phyloP scores from a whole-genome alignment of 2,329 filamentous ascomycete genomes.

The Aspergillus sp. region DNA sequence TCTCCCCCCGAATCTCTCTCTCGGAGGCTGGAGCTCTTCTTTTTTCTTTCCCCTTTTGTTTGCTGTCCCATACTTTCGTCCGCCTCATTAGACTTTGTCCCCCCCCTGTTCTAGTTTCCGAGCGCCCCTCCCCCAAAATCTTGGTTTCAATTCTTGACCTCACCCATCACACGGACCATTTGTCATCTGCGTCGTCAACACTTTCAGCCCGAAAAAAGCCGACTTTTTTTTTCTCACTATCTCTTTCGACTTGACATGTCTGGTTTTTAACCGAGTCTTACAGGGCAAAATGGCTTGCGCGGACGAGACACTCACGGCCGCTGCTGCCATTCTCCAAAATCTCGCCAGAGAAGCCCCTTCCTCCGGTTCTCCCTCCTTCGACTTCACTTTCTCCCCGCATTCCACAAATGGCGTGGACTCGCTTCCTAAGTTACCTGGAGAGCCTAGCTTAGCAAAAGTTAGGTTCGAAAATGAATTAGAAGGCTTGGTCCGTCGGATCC shows the following conservation, averaged over 20 bases:
- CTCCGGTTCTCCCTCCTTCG: conserved; percentile 36
- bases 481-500: conserved; percentile 73
- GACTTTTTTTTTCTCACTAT: conserved; percentile 6
- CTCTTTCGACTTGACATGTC: conserved; percentile 20
- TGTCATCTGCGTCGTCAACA: not conserved
- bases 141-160: not conserved
- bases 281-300: conserved; percentile 47
- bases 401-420: conserved; percentile 51
- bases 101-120: conserved; percentile 7
- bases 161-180: conserved; percentile 6
- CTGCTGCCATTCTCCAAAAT: conserved; percentile 46
- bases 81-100: conserved; percentile 5
- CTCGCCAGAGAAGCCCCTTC: conserved; percentile 43
- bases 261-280: conserved; percentile 21
- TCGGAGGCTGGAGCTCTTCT: not conserved
- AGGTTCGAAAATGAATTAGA: conserved; percentile 80
- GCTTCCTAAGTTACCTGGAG: conserved; percentile 72
- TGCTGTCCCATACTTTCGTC: conserved; percentile 5
- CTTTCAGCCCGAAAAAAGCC: conserved; percentile 1
- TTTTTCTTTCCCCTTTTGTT: conserved; percentile 11
- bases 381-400: conserved; percentile 32
- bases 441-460: conserved; percentile 71
- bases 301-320: conserved; percentile 50
- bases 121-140: conserved; percentile 1
- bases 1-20: not conserved